Conservation (phyloP, 108 stramenopile genomes). For the Parietichytrium sp. region DNA sequence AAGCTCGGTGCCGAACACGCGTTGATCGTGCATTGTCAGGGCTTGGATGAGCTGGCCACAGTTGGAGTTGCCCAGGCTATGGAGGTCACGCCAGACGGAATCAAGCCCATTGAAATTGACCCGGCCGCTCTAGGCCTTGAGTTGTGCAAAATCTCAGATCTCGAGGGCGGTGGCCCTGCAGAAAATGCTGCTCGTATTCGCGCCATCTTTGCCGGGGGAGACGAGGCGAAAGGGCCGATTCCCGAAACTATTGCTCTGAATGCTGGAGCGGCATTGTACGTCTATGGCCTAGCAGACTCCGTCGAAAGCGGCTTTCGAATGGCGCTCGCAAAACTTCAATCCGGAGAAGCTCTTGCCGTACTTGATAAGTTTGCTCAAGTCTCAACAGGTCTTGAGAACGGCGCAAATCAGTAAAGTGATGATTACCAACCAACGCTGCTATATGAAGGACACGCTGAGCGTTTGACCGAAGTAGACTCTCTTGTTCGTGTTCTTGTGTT, state of each 20-base stretch:
- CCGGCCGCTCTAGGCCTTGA: slow-evolving; percentile 79
- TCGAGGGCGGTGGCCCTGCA: slow-evolving; percentile 88
- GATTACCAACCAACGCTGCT: too few relatives aligned
- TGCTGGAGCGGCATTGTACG: slow-evolving; percentile 92
- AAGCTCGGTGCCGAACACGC: slow-evolving; percentile 91
- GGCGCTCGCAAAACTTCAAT: not conserved
- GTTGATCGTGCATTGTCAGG: slow-evolving; percentile 91
- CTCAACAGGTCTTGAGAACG: not conserved
- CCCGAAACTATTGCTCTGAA: slow-evolving; percentile 93
- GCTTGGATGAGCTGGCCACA: slow-evolving; percentile 95
- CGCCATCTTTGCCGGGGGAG: slow-evolving; percentile 79
- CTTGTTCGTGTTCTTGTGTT: too few relatives aligned
- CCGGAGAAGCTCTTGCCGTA: not conserved
- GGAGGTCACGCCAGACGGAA: slow-evolving; percentile 63
- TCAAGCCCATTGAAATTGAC: slow-evolving; percentile 74
- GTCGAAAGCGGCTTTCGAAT: slow-evolving; percentile 75
- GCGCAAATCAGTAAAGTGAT: too few relatives aligned
- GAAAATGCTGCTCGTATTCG: slow-evolving; percentile 85
- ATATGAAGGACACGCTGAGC: too few relatives aligned
- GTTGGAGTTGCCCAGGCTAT: slow-evolving; percentile 66
- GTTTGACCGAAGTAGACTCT: too few relatives aligned
- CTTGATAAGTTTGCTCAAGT: slow-evolving; percentile 14
- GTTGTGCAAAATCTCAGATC: slow-evolving; percentile 80
- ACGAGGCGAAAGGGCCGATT: slow-evolving; percentile 70
- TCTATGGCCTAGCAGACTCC: slow-evolving; percentile 79